Base-by-base conservation (phyloP, 2,329 filamentous ascomycete species). In the Acrocalymma vagum region DNA sequence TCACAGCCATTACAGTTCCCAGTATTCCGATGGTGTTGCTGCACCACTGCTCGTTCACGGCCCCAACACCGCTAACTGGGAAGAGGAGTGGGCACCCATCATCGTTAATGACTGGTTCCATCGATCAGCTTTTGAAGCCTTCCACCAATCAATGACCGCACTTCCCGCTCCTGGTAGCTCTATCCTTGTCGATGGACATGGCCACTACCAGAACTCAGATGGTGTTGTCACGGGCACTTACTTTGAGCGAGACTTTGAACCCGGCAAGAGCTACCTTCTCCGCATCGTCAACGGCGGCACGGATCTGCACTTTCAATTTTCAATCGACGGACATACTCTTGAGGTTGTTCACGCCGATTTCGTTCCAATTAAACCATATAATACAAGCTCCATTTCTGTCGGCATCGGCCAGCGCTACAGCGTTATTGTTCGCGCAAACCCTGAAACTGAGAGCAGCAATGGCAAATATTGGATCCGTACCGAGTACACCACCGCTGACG, bases 391-490 rank as follows among this genome's bases (percentile, higher is more conserved):
- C 45, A 16, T 74, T 3, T 53, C 71, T 15, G 47, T 75, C 6
- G 68, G 53, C 10, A 71, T 74, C 29, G 72, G 60, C 18, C 72
- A 75, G 45, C 67, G 72, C 14, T 73, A 73, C 59, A 70, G 72
- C 29, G 67, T 75, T 9, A 63, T 75, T 36, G 66, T 75, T 45
- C 65, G 59, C 11, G 70, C 72, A 24, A 72, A 72, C 35, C 69
- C 72, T 36, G 48, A 62, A 6, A 53, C 61, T 3, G 18, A 33
- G 8, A 34, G 41, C 8, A 29, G 28, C 18, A 51, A 60, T 8
- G 71, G 65, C 9, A 72, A 65, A 39, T 74, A 73, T 53, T 75
- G 72, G 72, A 70, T 75, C 46, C 63, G 72, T 8, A 72, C 70
- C 3, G 48, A 57, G 27, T 55, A 52, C 14, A 33, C 30, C 23